Evolutionary conservation across 2,329 filamentous ascomycete genomes (phyloP).

Genomic region (Drechslera avenae): DNA sequence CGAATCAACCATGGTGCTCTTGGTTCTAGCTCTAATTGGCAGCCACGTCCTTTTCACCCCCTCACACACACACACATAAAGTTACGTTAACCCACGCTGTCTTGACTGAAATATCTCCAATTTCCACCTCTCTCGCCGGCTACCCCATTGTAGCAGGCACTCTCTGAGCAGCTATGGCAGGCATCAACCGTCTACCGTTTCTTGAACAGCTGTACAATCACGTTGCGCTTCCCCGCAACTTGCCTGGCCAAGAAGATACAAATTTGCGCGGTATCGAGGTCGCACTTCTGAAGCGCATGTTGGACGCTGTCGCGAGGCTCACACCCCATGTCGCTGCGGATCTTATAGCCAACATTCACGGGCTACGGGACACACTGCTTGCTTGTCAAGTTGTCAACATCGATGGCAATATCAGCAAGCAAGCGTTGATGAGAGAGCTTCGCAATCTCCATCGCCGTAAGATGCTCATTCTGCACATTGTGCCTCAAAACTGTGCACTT

Average conservation of each 20-base stretch:
- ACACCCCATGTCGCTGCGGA: conserved; percentile 14
- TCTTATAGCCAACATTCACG: conserved; percentile 18
- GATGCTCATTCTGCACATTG: conserved; percentile 53
- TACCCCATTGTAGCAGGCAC: conserved; percentile 7
- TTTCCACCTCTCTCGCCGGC: not conserved
- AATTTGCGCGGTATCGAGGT: conserved; percentile 34
- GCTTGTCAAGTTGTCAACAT: conserved; percentile 30
- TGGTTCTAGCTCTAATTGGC: too few relatives aligned
- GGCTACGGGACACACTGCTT: conserved; percentile 20
- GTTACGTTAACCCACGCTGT: not conserved
- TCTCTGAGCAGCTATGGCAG: conserved; percentile 24
- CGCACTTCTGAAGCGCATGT: conserved; percentile 39
- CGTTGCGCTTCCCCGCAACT: conserved; percentile 46
- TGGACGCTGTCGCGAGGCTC: conserved; percentile 28
- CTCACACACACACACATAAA: not conserved
- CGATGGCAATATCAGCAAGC: conserved; percentile 30
- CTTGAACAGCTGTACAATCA: conserved; percentile 44
- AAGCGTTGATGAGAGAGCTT: conserved; percentile 27
- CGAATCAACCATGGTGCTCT: too few relatives aligned
- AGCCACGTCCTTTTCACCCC: not conserved
- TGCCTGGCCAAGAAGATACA: conserved; percentile 45
- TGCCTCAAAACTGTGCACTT: conserved; percentile 57
- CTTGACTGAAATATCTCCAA: not conserved
- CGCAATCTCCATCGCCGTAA: conserved; percentile 16
- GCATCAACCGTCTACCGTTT: conserved; percentile 12